Evolutionary conservation across 1,284 basidiomycete species (phyloP), one percentile per base, ranked within the genome.

Genomic region (Lentinus polychrous): DNA sequence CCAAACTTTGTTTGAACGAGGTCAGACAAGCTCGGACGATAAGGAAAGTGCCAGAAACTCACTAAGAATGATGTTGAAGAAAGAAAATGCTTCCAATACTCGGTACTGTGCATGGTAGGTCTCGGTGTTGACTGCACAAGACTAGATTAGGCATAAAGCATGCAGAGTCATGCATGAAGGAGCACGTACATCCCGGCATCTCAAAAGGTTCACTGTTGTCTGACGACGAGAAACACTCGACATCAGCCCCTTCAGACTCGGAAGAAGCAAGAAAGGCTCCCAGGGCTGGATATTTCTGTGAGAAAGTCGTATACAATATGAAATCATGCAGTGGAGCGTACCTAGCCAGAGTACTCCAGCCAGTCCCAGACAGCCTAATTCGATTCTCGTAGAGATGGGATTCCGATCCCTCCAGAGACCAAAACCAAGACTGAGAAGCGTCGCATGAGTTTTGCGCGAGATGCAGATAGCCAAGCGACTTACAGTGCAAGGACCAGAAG

Each of bases 61-160:
- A 83, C 86, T 69, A 11, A 91, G 72, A 46, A 76, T 73, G 48
- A 82, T 78, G 59, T 89, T 90, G 63, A 90, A 78, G 49, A 90
- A 66, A 11, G 87, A 79, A 65, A 89, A 90, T 15, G 81, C 78
- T 66, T 82, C 83, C 45, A 89, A 68, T 22, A 88, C 86, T 34
- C 81, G 77, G 61, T 89, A 90, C 71, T 90, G 88, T 20, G 87
- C 86, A 55, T 87, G 87, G 61, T 83, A 90, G 62, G 71, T 84
- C 68, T 68, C 85, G 66, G 70, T 87, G 65, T 75, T 83, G 60
- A 78, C 77, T 79, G 52, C 36, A 43, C 49, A 27, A 49, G 40
- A 33, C 37, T 15, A 15, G 41, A 3, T 27, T 20, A 34, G 24
- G 17, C 52, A 27, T 38, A 22, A 35, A 22, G 33, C n/a, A 32